These are phyloP conservation scores for Musa troglodytarum DNA, from an alignment of 176 grass and related monocot genomes.

Conservation along the genomic window DNA sequence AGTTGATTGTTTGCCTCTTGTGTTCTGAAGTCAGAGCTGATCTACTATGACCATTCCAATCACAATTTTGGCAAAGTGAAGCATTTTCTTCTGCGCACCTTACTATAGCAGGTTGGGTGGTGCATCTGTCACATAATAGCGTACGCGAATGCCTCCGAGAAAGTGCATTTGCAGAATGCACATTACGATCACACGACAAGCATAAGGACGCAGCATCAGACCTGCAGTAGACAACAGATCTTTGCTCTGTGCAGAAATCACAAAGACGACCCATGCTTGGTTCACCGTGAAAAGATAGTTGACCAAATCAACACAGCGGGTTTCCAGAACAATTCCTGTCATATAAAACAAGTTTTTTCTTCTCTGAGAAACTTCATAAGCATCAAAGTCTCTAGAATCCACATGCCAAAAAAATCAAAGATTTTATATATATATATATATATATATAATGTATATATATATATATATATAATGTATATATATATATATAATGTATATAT, in stretches of 20 bases:
- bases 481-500: no score
- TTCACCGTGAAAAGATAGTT: background rate
- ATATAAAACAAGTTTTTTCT: background rate
- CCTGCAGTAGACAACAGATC: constrained; percentile 83
- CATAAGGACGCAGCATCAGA: constrained; percentile 89
- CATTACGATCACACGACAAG: constrained; percentile 84
- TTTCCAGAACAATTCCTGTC: background rate
- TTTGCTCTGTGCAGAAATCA: constrained; percentile 77
- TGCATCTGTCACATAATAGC: constrained; percentile 71
- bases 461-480: no score
- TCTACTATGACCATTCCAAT: constrained; percentile 61
- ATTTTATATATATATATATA: no score
- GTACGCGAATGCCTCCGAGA: constrained; percentile 80
- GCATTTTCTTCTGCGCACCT: constrained; percentile 57
- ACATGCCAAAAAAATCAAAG: no score
- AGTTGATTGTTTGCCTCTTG: constrained; percentile 72
- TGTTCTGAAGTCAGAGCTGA: constrained; percentile 42
- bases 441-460: no score
- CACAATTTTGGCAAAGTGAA: constrained; percentile 90
- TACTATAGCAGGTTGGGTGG: constrained; percentile 64
- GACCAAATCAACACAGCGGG: background rate
- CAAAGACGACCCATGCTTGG: constrained; percentile 55
- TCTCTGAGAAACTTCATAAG: background rate
- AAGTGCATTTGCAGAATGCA: constrained; percentile 97
- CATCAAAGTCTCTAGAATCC: background rate